Base-by-base conservation (phyloP, 2,329 filamentous ascomycete species). In the Nemania sp. region DNA sequence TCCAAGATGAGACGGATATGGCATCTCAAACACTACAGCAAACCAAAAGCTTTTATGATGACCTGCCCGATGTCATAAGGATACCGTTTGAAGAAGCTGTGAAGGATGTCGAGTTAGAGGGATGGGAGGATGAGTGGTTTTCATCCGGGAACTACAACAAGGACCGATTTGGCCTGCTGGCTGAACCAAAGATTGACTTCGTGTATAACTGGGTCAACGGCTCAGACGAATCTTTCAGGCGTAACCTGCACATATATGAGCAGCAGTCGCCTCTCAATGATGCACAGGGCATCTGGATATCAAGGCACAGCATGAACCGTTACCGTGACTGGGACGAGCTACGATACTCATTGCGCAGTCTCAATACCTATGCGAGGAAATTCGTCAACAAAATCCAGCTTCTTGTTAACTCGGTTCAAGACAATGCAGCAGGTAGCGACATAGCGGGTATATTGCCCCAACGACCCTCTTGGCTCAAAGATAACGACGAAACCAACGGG, bases 291-390 rank as follows among this genome's bases (percentile, higher is more conserved):
- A 74, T 78, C 57, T 83, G 81, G 81, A 74, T 82, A 22, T 73
- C 76, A 22, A 78, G 78, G 6, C 81, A 83, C 64, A 77, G 80
- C 56, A 76, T 81, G 51, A 83, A 83, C 69, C 72, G 81, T 20
- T 83, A 83, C 68, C 79, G 81, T 1, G 81, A 83, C 67, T 83
- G 81, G 81, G 77, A 82, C 53, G 81, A 83, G 71, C 69, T 83
- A n/a, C 77, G 80, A 32, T 83, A 81, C 65, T 83, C 81, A 2
- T 77, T 83, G 72, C 77, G 81, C 29, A 83, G 80, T 51, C 75
- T 83, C 22, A 79, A 82, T 63, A 78, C 77, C 43, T 80, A 81
- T 62, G 81, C 81, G n/a, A 72, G 73, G 35, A 73, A 70, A 5
- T 82, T 83, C 71, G 70, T 78, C 56, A 83, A 82, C 72, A 80